phyloP scores from a whole-genome alignment of 169 alveolate species.

The Babesia caballi region DNA sequence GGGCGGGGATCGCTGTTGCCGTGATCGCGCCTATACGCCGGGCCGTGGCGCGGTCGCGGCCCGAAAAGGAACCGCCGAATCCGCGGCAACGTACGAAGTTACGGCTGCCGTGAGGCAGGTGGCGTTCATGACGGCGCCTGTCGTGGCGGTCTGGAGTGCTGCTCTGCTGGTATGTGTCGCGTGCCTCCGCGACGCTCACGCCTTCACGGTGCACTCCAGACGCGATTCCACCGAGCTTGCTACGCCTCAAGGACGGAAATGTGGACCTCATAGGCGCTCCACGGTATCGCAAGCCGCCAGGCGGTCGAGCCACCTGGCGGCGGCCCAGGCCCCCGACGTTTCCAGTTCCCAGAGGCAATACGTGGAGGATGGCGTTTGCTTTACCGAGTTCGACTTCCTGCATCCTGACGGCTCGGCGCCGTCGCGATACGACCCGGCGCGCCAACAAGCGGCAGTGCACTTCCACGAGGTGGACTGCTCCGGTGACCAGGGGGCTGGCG shows the following conservation, averaged over 20 bases:
- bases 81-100: background rate
- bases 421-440: conserved; percentile 8
- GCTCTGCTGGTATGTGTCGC: background rate
- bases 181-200: background rate
- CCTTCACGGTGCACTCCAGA: background rate
- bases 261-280: too few species aligned
- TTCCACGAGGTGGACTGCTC: conserved; percentile 37
- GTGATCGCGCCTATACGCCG: too few species aligned
- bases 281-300: background rate
- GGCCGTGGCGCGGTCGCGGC: too few species aligned
- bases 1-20: too few species aligned
- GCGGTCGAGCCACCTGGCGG: background rate
- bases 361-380: conserved; percentile 10
- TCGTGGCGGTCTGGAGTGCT: background rate
- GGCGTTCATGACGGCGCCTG: background rate
- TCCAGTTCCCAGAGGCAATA: background rate
- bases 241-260: background rate
- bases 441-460: background rate
- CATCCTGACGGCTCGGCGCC: background rate
- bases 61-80: too few species aligned
- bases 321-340: background rate
- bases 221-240: background rate
- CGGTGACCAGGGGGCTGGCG: background rate
- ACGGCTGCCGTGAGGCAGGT: background rate
- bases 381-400: background rate